These are phyloP conservation scores for Aristolochia californica DNA, from an alignment of 164 flowering plant genomes.

Conservation along the genomic window DNA sequence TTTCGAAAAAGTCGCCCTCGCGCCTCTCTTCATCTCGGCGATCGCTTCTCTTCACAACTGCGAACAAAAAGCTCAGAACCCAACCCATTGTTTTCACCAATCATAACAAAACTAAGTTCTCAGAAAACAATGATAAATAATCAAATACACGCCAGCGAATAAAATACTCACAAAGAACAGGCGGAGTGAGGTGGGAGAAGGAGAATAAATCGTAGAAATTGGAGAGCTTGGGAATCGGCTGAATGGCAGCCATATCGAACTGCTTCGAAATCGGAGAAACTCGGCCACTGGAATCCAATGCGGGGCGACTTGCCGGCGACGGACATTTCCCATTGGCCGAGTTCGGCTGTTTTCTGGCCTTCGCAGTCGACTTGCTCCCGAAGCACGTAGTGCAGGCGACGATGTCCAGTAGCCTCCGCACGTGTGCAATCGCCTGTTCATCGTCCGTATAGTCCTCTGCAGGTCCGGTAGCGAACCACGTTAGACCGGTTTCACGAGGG, in stretches of 20 bases:
- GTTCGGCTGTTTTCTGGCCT: conserved; percentile 10
- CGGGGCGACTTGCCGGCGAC: too few relatives aligned
- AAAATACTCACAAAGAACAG: conserved; percentile 48
- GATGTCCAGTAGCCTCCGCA: conserved; percentile 79
- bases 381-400: conserved; percentile 83
- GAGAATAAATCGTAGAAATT: conserved; percentile 93
- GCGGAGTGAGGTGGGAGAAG: conserved; percentile 64
- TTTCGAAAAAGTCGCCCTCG: conserved; percentile 66
- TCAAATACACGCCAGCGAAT: background rate
- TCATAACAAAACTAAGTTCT: background rate
- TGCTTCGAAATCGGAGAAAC: conserved; percentile 29
- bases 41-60: conserved; percentile 35
- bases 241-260: conserved; percentile 69
- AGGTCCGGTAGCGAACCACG: background rate
- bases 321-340: too few relatives aligned
- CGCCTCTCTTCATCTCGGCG: conserved; percentile 27
- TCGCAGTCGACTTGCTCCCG: conserved; percentile 24
- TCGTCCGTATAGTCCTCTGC: conserved; percentile 76
- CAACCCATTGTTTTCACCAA: background rate
- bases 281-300: conserved; percentile 4
- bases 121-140: too few relatives aligned
- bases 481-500: background rate
- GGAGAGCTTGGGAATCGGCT: conserved; percentile 77
- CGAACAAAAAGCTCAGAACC: background rate
- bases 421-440: conserved; percentile 58